Base-by-base conservation (phyloP, 176 grass and related monocot species). In the Echinochloa phyllopogon region DNA sequence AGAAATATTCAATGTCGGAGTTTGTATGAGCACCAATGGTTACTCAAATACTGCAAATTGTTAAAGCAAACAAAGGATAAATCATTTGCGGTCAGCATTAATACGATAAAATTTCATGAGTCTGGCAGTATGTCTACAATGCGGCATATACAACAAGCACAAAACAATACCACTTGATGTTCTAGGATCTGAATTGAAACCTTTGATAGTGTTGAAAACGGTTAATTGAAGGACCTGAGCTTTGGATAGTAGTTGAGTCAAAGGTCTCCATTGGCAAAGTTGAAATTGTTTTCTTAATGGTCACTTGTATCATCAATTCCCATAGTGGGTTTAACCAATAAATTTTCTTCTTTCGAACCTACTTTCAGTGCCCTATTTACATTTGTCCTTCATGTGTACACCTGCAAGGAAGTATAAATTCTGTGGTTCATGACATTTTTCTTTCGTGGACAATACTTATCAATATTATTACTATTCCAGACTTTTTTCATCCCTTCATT, bases 151-250 rank as follows among this genome's bases (percentile, higher is more conserved):
- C 67, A 25, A 24, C 21, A 70, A 45, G 14, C n/a, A 70, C 11
- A 70, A 44, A 23, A 20, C 67, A 44, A n/a, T 69, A 44, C 40
- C 20, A 16, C 6, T 1, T 45, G 42, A 15, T 6, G n/a, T 71
- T 71, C 4, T 6, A 45, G 9, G 4, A 24, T 45, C 68, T 47
- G 41, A 71, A 3, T 7, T 47, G 41, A 25, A 61, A 70, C 11
- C 10, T 14, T 24, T 44, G 65, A 45, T 70, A 70, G 10, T 71
- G 42, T 71, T 71, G 68, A 45, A 45, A 71, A 71, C 41, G 42
- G 21, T 42, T 71, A n/a, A 47, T 25, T 1, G 11, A 45, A 70
- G 23, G 5, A 71, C 13, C 5, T n/a, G 33, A 7, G 17, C 36
- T 66, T 66, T 40, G 64, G 33, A 66, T 47, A 24, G 10, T 40